These are phyloP conservation scores for Fusarium heterosporum DNA, from an alignment of 2,329 filamentous ascomycete species.

Conservation along the genomic window DNA sequence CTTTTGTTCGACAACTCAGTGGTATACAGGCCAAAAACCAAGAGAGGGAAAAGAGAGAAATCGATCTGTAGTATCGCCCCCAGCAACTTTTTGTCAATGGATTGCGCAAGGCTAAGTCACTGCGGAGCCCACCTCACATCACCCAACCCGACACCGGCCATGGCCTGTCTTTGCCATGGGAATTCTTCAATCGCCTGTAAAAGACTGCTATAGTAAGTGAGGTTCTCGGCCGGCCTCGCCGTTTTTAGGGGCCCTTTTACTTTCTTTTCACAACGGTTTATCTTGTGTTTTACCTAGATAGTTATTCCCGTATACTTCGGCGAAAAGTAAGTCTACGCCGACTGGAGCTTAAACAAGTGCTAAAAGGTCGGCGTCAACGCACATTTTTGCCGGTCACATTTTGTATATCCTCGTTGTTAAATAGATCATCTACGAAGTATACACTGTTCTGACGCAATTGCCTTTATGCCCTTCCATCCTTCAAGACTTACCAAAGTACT, in stretches of 20 bases:
- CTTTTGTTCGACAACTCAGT: conserved; percentile 1
- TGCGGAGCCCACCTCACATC: conserved; percentile 32
- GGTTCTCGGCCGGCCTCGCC: background rate
- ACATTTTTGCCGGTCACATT: conserved; percentile 6
- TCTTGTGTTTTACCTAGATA: background rate
- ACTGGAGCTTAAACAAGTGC: background rate
- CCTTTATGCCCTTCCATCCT: background rate
- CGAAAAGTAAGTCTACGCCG: conserved; percentile 1
- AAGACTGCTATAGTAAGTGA: background rate
- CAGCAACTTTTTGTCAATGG: conserved; percentile 29
- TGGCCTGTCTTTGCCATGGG: background rate
- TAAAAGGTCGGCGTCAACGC: background rate
- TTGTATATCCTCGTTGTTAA: background rate
- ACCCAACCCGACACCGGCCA: conserved; percentile 20
- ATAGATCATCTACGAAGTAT: background rate
- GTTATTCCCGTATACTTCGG: conserved; percentile 10
- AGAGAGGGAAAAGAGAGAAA: background rate
- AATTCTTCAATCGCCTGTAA: background rate
- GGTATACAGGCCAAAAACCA: conserved; percentile 1
- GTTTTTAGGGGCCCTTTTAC: conserved; percentile 3
- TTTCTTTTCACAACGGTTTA: background rate
- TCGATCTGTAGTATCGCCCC: conserved; percentile 19
- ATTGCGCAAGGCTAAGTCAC: conserved; percentile 28
- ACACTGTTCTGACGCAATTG: background rate
- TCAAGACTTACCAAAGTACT: background rate